Base-by-base conservation (phyloP, 2,329 filamentous ascomycete genomes). In the Iodosphaeria phyllophila region DNA sequence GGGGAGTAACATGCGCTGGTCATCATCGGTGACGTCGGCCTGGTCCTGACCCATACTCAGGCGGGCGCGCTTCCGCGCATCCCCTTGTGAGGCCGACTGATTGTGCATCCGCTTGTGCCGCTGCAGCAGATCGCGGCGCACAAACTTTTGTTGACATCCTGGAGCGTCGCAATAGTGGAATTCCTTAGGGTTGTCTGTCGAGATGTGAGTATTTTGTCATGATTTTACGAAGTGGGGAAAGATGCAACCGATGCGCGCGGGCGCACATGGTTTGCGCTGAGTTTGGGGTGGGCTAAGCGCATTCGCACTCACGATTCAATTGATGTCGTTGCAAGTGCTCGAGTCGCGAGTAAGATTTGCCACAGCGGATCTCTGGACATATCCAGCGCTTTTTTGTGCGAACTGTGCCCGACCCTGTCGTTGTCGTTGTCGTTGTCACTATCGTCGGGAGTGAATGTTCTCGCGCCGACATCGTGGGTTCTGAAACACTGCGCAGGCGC, bases 241-340 rank as follows among this genome's bases (percentile, higher is more conserved):
- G n/a, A n/a, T n/a, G n/a, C n/a, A n/a, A n/a, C n/a, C n/a, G n/a
- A n/a, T n/a, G n/a, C n/a, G n/a, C n/a, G n/a, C n/a, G n/a, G n/a
- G n/a, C n/a, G n/a, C n/a, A n/a, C n/a, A n/a, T n/a, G n/a, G n/a
- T n/a, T n/a, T n/a, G 18, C 23, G 30, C 29, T 33, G 16, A 57
- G 27, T 16, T 18, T 7, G 10, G 15, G 6, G 9, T 6, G 3
- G 13, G 20, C 8, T 8, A 8, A 11, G 18, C 18, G 8, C 8
- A 19, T 8, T n/a, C 18, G 18, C 8, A 17, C 71, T 48, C 60
- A 83, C 77, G 78, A 43, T 86, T 86, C 41, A 86, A 46, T 51
- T 84, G 75, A 49, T 86, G 78, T 24, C 78, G 59, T 49, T 83
- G 79, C 28, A 86, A 58, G 50, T 86, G 78, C 47, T 86, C 78